Conservation (phyloP, 805 yeast species). For the Yarrowia sp. region DNA sequence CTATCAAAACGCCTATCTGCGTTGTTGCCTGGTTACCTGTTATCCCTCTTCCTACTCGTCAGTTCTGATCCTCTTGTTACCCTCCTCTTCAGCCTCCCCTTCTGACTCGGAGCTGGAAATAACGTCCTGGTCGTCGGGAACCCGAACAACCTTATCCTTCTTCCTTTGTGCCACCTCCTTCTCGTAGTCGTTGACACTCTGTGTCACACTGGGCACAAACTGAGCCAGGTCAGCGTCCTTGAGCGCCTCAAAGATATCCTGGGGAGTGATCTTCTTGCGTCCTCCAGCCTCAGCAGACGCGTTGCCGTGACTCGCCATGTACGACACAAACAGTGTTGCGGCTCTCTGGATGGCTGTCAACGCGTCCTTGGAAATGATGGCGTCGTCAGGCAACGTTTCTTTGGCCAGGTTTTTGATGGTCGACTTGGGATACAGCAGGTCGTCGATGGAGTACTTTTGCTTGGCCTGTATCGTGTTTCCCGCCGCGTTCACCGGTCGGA, state of each 20-base stretch:
- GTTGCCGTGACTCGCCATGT: constrained; percentile 3
- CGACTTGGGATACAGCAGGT: constrained; percentile 14
- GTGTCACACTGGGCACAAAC: constrained; percentile 16
- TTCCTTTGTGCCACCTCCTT: neutral
- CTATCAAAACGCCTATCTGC: too few species aligned
- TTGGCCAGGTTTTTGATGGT: constrained; percentile 22
- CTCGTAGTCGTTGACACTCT: constrained; percentile 17
- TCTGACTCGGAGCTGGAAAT: constrained; percentile 17
- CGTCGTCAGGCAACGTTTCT: constrained; percentile 11
- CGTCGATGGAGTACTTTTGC: constrained; percentile 7
- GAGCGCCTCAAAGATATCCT: constrained; percentile 3
- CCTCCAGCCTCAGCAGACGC: constrained; percentile 11
- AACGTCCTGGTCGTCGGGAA: neutral
- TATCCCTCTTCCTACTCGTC: neutral
- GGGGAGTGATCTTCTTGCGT: constrained; percentile 17
- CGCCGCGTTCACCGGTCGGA: constrained; percentile 16
- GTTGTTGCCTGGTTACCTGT: too few species aligned
- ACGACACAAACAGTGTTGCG: constrained; percentile 17
- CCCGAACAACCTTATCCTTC: neutral
- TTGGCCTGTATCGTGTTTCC: constrained; percentile 18
- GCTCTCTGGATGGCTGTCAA: constrained; percentile 21
- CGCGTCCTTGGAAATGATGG: constrained; percentile 20
- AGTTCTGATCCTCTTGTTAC: neutral
- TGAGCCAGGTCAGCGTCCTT: constrained; percentile 13
- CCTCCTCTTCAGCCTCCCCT: neutral